Evolutionary conservation across 2,329 filamentous ascomycete species (phyloP).

Genomic region (Hypomyces perniciosus): DNA sequence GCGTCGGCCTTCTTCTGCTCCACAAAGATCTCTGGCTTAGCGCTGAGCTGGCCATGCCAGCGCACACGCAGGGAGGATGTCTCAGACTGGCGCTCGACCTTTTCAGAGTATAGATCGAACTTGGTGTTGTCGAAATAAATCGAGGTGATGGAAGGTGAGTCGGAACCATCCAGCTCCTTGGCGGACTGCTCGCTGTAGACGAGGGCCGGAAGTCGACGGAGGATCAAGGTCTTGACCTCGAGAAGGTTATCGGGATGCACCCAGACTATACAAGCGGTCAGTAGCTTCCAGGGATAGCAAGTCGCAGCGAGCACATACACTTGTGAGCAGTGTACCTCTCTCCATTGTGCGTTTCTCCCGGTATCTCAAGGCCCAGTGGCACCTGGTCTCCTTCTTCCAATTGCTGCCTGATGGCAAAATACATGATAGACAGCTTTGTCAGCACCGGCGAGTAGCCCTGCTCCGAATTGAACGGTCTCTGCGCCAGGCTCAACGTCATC

Average conservation of each 20-base stretch:
- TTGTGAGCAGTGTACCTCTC: slow-evolving; percentile 82
- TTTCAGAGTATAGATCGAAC: slow-evolving; percentile 81
- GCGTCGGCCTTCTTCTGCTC: slow-evolving; percentile 85
- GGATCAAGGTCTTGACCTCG: slow-evolving; percentile 93
- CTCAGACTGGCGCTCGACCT: slow-evolving; percentile 69
- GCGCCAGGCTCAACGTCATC: slow-evolving; percentile 82
- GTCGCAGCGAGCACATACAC: slow-evolving; percentile 50
- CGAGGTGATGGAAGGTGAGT: slow-evolving; percentile 89
- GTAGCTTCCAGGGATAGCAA: background rate
- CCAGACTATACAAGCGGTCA: slow-evolving; percentile 58
- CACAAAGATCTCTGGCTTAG: slow-evolving; percentile 73
- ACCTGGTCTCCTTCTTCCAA: slow-evolving; percentile 53
- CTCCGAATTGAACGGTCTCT: slow-evolving; percentile 90
- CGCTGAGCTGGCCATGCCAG: slow-evolving; percentile 82
- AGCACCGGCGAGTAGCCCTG: slow-evolving; percentile 80
- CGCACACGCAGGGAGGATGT: slow-evolving; percentile 79
- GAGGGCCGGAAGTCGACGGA: slow-evolving; percentile 82
- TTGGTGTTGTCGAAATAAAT: slow-evolving; percentile 89
- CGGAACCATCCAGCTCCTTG: slow-evolving; percentile 71
- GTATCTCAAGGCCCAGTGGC: slow-evolving; percentile 43
- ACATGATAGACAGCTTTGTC: slow-evolving; percentile 89
- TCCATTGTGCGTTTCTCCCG: slow-evolving; percentile 53
- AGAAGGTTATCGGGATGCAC: slow-evolving; percentile 91
- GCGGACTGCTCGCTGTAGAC: slow-evolving; percentile 86
- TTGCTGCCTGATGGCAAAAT: slow-evolving; percentile 85